Evolutionary conservation across 208 protist genomes (phyloP).

Genomic region (Leptomonas seymouri): DNA sequence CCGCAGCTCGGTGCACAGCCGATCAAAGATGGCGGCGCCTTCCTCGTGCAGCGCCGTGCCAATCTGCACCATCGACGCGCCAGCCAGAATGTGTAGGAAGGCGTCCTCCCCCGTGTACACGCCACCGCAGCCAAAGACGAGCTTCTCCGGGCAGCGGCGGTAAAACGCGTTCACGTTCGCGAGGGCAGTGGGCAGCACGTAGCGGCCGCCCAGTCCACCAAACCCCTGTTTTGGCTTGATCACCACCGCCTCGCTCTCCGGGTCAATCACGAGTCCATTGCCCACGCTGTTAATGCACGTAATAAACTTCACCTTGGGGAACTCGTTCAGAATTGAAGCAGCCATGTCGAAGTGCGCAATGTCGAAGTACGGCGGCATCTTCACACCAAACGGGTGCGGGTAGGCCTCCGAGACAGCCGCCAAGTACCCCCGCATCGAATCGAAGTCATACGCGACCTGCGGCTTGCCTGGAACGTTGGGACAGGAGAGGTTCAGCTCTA

Average conservation of each 20-base stretch:
- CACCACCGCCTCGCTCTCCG: conserved; percentile 78
- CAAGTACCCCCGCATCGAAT: conserved; percentile 70
- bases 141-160: conserved; percentile 78
- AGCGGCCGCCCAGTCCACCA: conserved; percentile 81
- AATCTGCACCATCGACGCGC: conserved; percentile 88
- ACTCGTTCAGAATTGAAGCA: conserved; percentile 81
- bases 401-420: conserved; percentile 61
- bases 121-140: conserved; percentile 86
- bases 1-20: conserved; percentile 65
- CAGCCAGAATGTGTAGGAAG: conserved; percentile 85
- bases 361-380: conserved; percentile 92
- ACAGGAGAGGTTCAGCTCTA: conserved; percentile 91
- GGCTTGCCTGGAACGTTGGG: conserved; percentile 91
- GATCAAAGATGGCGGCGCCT: conserved; percentile 73
- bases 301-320: conserved; percentile 80
- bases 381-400: conserved; percentile 82
- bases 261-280: conserved; percentile 87
- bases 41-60: conserved; percentile 84
- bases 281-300: conserved; percentile 91
- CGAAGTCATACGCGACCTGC: conserved; percentile 91
- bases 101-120: conserved; percentile 84
- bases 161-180: conserved; percentile 91
- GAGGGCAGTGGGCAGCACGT: conserved; percentile 88
- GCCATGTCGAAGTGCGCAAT: conserved; percentile 89
- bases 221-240: conserved; percentile 91